Evolutionary conservation across 1,284 basidiomycete genomes (phyloP).

Genomic region (Coriolopsis trogii): DNA sequence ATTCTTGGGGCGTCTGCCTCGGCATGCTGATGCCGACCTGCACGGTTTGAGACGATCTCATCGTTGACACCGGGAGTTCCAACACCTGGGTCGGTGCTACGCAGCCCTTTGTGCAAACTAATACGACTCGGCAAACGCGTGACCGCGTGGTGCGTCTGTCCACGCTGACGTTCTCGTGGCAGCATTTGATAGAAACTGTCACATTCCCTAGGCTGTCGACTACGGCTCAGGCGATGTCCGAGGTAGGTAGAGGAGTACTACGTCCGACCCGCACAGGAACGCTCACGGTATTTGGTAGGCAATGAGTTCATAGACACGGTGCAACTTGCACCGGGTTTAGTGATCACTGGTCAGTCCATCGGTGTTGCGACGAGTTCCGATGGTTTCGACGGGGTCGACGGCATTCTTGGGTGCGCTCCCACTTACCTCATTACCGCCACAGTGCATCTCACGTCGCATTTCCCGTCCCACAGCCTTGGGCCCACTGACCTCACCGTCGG

Average conservation of each 20-base stretch:
- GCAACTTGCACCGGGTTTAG: slow-evolving; percentile 33
- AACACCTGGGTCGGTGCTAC: slow-evolving; percentile 71
- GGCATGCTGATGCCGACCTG: not conserved
- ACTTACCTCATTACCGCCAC: not conserved
- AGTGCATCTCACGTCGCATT: slow-evolving; percentile 13
- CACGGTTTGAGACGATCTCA: slow-evolving; percentile 27
- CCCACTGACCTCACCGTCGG: slow-evolving; percentile 50
- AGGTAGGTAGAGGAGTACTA: not conserved
- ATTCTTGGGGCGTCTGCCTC: too few relatives aligned
- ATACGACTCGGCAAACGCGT: slow-evolving; percentile 43
- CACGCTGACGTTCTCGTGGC: slow-evolving; percentile 1
- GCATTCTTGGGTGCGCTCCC: slow-evolving; percentile 50
- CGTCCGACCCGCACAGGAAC: not conserved
- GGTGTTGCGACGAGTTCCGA: slow-evolving; percentile 50
- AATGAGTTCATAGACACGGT: slow-evolving; percentile 50
- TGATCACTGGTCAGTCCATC: slow-evolving; percentile 52
- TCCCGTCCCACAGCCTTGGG: slow-evolving; percentile 41
- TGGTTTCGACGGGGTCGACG: slow-evolving; percentile 48
- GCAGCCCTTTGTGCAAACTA: slow-evolving; percentile 49
- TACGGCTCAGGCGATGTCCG: not conserved
- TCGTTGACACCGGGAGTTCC: slow-evolving; percentile 43
- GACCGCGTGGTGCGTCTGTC: slow-evolving; percentile 42
- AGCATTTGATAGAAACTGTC: not conserved
- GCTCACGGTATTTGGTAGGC: slow-evolving; percentile 20
- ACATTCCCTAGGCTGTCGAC: not conserved